Conservation (phyloP, 2,329 filamentous ascomycete genomes). For the Fulvia fulva region DNA sequence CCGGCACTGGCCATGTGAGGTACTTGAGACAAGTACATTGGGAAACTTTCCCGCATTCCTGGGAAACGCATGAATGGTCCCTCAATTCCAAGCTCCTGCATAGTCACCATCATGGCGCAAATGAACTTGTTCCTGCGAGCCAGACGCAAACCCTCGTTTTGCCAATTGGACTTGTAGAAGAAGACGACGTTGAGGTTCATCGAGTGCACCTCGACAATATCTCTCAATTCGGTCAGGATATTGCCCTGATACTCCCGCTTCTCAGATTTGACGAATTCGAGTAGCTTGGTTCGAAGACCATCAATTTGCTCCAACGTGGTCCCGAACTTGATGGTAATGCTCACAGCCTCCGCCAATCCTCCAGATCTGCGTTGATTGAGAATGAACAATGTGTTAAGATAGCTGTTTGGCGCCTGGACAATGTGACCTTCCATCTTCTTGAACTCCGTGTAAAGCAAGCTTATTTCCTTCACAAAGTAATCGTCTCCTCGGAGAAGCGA, state of each 20-base stretch:
- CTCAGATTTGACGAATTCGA: conserved; percentile 77
- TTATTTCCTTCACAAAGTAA: conserved; percentile 94
- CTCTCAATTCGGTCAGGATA: conserved; percentile 78
- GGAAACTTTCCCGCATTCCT: conserved; percentile 63
- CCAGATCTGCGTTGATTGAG: conserved; percentile 91
- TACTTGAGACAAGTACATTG: conserved; percentile 58
- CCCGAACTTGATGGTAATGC: conserved; percentile 81
- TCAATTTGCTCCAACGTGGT: conserved; percentile 82
- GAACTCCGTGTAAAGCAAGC: conserved; percentile 90
- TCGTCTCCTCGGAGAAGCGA: conserved; percentile 76
- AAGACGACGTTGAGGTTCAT: conserved; percentile 90
- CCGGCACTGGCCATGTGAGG: conserved; percentile 44
- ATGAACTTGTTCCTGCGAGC: conserved; percentile 92
- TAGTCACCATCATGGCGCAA: conserved; percentile 80
- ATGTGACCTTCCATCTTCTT: conserved; percentile 98
- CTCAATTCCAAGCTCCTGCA: conserved; percentile 80
- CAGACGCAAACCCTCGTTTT: conserved; percentile 87
- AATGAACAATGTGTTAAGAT: conserved; percentile 84
- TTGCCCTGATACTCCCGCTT: conserved; percentile 86
- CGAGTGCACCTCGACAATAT: conserved; percentile 76
- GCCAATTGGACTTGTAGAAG: conserved; percentile 97
- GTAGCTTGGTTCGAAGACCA: conserved; percentile 69
- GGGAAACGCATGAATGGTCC: conserved; percentile 71
- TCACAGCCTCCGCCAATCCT: conserved; percentile 78
- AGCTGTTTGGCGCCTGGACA: conserved; percentile 90